Evolutionary conservation across 257 asterid species (phyloP), one percentile per base, ranked within the genome.

Genomic region (Linaria vulgaris): DNA sequence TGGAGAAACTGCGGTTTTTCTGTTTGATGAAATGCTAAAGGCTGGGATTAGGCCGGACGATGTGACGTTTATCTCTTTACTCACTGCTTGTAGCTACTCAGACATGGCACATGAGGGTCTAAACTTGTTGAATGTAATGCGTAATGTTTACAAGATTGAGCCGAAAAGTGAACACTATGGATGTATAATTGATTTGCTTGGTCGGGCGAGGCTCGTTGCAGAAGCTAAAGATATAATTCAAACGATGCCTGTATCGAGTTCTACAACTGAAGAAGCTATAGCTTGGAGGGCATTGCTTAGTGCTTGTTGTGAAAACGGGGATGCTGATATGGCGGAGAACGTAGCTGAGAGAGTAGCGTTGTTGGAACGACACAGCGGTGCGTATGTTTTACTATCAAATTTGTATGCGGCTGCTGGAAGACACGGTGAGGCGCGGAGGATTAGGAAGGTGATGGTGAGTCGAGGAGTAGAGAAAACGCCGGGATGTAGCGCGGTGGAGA

Each of bases 11-110:
- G 94, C 91, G 5, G 65, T 89, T 49, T 51, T 22, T 49, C 44
- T 80, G 60, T 89, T 87, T 37, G 19, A 70, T 13, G 80, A 86
- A 22, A 89, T 89, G 97, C 72, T 49, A 57, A 68, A 57, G 11
- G 39, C 16, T 1, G 81, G 86, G 43, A 37, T 72, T 12, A 56
- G 70, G 59, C 91, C 94, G 0, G 88, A 87, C 54, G 71, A 71
- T 3, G 79, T 83, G 47, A 86, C 95, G 6, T 79, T 87, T 60
- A 22, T 89, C 7, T 76, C 90, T 7, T 5, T 89, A 75, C 71
- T 89, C 73, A 76, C 84, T 12, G 91, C 95, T 27, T 85, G 90
- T 59, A 78, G 88, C 79, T 72, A 83, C 77, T 75, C 91, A 0
- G 79, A 81, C 62, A 81, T 79, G 77, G 94, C 87, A 3, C 47